Evolutionary conservation across 352 stramenopile species (phyloP), one percentile per base, ranked within the genome.

Genomic region (Pythium plurisporium): DNA sequence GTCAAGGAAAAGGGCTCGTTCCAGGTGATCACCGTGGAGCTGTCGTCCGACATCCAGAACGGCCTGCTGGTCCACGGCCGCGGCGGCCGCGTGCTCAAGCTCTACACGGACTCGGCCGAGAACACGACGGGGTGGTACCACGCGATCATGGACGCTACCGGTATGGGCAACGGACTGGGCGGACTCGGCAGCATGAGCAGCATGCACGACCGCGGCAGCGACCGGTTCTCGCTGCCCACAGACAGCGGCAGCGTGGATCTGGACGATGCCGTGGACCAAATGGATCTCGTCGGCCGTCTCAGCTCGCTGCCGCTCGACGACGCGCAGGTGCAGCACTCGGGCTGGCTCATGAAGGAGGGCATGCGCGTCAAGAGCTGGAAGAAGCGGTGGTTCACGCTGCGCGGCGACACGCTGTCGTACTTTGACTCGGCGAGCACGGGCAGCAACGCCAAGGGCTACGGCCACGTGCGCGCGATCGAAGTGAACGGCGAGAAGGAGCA

Each of bases 1-100:
- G 73, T 74, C 17, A 88, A 90, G 56, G 77, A 82, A 50, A 91
- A 90, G 36, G 84, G 84, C 31, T 86, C 72, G 49, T 91, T 94
- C 65, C 76, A 88, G 65, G 80, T 94, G 45, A 91, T 94, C 65
- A 92, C 84, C 31, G 79, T 87, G 37, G 84, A 94, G 68, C 67
- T 91, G 8, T 88, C 76, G 48, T 78, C 74, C 0, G 82, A 91
- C 53, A 87, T 94, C 47, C 80, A 91, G 69, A 91, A 94, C 63
- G 84, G 84, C 0, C 66, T 91, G 53, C 56, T 94, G 20, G 79
- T 94, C 52, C 81, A 94, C 57, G 84, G 84, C 27, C 75, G 75
- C 38, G 82, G 82, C 25, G 84, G 84, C 10, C 84, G 84, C 58
- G 82, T 94, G 58, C 78, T 94, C 55, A 94, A 94, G 62, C 72